Base-by-base conservation (phyloP, 192 early-diverging fungal genomes). In the Backusella sp. region DNA sequence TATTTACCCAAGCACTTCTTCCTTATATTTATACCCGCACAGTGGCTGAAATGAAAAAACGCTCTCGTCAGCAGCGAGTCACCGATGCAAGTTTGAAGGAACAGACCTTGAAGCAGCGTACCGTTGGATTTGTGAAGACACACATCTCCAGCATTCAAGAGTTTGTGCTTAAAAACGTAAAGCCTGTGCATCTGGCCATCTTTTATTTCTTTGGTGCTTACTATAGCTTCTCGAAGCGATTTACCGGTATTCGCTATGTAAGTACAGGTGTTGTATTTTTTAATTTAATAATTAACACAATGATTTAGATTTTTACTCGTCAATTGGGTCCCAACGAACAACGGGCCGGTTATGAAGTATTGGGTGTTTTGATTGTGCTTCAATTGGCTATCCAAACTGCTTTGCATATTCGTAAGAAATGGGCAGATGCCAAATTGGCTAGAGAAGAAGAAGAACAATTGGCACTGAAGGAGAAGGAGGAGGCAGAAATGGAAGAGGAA, bases 161-260 rank as follows among this genome's bases (percentile, higher is more conserved):
- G 17, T 82, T 89, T 56, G 82, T 87, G 39, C 79, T 77, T 21
- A 84, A 82, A 35, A 78, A 89, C 77, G 77, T 86, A 30, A 80
- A 84, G 56, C 78, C 92, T 46, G 72, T 92, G 23, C 97, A 98
- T 75, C 76, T 97, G 74, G 94, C 91, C 4, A 74, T 95, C 21
- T 98, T 98, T 84, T 98, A 98, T 80, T 93, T 97, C 77, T 81
- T 86, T 70, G 95, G 95, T 17, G 85, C 90, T 0, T 96, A 92
- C 77, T 96, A 98, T 76, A 83, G 87, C 42, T 72, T 96, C 36
- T 89, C 97, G 0, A 96, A 96, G 76, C 88, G 97, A 19, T 39
- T 95, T 26, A 79, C 91, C 6, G 91, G 94, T 1, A 88, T 96
- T 37, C 91, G 94, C 36, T 97, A 97, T 77, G 93, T 91, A 82